phyloP scores from a whole-genome alignment of 306 rosid species.

The Rosa lucieae region DNA sequence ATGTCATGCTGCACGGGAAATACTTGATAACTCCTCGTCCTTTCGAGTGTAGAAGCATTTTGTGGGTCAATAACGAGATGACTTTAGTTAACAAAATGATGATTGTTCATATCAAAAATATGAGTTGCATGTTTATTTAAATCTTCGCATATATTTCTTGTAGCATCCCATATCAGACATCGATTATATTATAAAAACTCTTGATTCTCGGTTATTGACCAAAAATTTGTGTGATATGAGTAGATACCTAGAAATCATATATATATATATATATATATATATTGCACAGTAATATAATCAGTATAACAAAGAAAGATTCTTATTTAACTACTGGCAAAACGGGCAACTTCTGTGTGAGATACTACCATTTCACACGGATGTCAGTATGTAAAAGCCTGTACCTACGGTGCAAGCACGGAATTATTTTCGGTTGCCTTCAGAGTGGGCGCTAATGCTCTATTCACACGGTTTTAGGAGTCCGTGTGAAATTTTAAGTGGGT shows the following conservation, averaged over 20 bases:
- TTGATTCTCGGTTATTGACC: not conserved
- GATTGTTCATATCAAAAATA: not conserved
- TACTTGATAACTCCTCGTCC: not conserved
- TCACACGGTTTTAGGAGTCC: too few species aligned
- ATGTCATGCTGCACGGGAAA: not conserved
- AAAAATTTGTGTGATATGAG: not conserved
- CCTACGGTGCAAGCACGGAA: too few species aligned
- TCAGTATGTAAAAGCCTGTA: too few species aligned
- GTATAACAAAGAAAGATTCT: too few species aligned
- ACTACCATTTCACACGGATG: too few species aligned
- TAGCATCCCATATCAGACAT: not conserved
- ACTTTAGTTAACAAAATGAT: not conserved
- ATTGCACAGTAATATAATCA: not conserved
- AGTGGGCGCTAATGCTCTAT: too few species aligned
- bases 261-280: too few species aligned
- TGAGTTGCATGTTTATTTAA: too few species aligned
- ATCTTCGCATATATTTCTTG: not conserved
- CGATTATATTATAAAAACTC: not conserved
- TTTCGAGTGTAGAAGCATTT: not conserved
- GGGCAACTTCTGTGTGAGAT: too few species aligned
- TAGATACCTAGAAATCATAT: not conserved
- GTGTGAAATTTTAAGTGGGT: too few species aligned
- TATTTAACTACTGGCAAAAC: too few species aligned
- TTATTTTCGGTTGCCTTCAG: too few species aligned
- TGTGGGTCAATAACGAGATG: not conserved